Conservation (phyloP, 2,329 filamentous ascomycete genomes). For the Taxawa tesnikishii region DNA sequence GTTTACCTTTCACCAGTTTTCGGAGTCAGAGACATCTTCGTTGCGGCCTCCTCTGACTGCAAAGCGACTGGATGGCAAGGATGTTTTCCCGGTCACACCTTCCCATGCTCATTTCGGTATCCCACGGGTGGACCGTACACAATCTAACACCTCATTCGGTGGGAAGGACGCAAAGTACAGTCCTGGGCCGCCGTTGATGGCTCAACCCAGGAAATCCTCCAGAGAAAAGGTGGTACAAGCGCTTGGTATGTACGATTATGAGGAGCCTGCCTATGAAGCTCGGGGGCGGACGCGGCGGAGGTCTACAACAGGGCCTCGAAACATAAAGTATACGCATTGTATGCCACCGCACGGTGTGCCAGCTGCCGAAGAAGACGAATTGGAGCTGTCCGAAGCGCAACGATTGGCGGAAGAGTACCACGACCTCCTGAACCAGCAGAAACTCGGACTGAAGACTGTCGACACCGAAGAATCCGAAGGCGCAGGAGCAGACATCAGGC, state of each 20-base stretch:
- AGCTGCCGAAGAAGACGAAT: neutral
- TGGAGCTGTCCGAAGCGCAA: slow-evolving; percentile 9
- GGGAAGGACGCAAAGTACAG: no score
- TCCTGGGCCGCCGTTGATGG: neutral
- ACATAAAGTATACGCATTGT: neutral
- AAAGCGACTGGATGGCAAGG: neutral
- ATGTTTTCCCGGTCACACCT: neutral
- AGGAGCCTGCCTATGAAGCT: neutral
- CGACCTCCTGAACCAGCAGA: slow-evolving; percentile 12
- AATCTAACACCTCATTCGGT: no score
- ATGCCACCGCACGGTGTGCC: neutral
- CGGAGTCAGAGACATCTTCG: neutral
- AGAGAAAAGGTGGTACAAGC: slow-evolving; percentile 1
- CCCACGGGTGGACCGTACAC: neutral
- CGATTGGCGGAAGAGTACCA: slow-evolving; percentile 14
- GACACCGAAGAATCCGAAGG: slow-evolving; percentile 6
- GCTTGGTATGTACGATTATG: neutral
- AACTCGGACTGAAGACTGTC: slow-evolving; percentile 1
- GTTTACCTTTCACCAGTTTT: neutral
- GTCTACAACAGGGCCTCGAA: neutral
- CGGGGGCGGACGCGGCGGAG: slow-evolving; percentile 1
- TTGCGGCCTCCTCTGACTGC: slow-evolving; percentile 1
- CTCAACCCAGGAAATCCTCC: neutral
- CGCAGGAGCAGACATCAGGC: slow-evolving; percentile 15
- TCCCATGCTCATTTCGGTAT: slow-evolving; percentile 4